Evolutionary conservation across 2,329 filamentous ascomycete species (phyloP).

Genomic region (Fusarium luffae): DNA sequence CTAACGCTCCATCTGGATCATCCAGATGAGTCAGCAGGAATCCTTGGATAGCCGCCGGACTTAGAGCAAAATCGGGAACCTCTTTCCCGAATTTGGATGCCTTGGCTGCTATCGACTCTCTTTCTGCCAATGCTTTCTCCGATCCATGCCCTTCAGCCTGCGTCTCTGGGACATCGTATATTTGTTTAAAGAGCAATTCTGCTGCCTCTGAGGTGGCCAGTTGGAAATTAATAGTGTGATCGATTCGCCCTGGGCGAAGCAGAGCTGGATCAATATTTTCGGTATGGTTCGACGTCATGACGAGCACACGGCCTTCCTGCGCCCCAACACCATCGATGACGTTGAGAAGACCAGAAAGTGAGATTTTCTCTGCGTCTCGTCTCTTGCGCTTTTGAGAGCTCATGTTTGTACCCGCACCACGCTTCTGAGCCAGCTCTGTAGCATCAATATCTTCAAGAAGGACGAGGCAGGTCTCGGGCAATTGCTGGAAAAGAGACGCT

Average conservation of each 20-base stretch:
- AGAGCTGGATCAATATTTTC: conserved; percentile 28
- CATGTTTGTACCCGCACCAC: not conserved
- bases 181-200: conserved; percentile 6
- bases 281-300: conserved; percentile 75
- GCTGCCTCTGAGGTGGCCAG: conserved; percentile 20
- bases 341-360: conserved; percentile 72
- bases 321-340: conserved; percentile 75
- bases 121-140: not conserved
- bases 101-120: not conserved
- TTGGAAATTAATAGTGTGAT: conserved; percentile 18
- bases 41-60: conserved; percentile 35
- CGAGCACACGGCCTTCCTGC: conserved; percentile 73
- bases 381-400: not conserved
- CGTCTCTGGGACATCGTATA: conserved; percentile 8
- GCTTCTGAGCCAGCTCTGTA: conserved; percentile 9
- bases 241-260: conserved; percentile 18
- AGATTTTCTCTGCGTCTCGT: conserved; percentile 5
- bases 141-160: not conserved
- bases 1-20: conserved; percentile 19
- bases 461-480: conserved; percentile 23
- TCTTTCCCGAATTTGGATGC: conserved; percentile 16
- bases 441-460: conserved; percentile 34
- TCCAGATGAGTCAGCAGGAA: conserved; percentile 30
- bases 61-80: conserved; percentile 25
- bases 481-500: conserved; percentile 6